Evolutionary conservation across 2,329 filamentous ascomycete genomes (phyloP), one percentile per base, ranked within the genome.

Genomic region (Didymella segeticola): DNA sequence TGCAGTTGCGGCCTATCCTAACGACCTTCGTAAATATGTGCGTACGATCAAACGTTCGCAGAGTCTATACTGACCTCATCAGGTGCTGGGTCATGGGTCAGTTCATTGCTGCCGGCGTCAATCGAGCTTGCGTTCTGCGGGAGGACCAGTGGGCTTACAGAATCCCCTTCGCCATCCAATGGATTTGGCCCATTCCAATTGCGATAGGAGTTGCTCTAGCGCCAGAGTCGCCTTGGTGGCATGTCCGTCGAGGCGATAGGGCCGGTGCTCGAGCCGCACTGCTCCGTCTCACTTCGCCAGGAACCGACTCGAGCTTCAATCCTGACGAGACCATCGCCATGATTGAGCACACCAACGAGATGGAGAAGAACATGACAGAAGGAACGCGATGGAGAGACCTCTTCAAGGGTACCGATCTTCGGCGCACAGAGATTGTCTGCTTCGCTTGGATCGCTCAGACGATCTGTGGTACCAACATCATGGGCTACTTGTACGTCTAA

Each of bases 311-410:
- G 0, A 83, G 87, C 22, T 67, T 67, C 53, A 66, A 70, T 20
- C 58, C 62, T 8, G 68, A 70, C 39, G 64, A 69, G 8, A 95
- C 89, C 0, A 82, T 96, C 56, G 86, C 89, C 61, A 93, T 96
- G 90, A 96, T 96, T 86, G 85, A 91, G 3, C 89, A 95, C 68
- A 96, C 91, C 1, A 92, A 89, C 1, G 88, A 89, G 1, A 78
- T 96, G n/a, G 91, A 96, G 71, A 83, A 90, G 68, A 78, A 83
- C 71, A 88, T 91, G 49, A 53, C 55, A 25, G 78, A 79, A 12
- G 90, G 90, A 22, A 85, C 89, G 8, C 86, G 82, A 38, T 96
- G 93, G 74, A 75, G 82, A 61, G 91, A 96, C 71, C 93, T 90
- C 75, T 95, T 96, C 82, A 88, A 82, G 72, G 90, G 90, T 7